Conservation (phyloP, 495 filamentous ascomycete species). For the Collariella sp. region DNA sequence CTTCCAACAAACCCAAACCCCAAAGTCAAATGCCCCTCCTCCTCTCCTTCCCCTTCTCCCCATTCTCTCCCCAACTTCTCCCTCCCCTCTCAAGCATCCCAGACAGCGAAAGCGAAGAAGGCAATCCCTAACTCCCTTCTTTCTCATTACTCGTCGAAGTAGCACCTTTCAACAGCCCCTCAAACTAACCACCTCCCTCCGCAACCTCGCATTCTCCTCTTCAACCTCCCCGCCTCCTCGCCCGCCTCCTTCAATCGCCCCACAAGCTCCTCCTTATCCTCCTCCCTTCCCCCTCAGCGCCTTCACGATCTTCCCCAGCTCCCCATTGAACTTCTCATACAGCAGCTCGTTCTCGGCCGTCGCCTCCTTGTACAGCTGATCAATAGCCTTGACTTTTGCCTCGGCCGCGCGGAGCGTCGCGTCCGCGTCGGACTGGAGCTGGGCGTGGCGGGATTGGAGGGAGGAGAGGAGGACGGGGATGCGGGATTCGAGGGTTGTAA, state of each 20-base stretch:
- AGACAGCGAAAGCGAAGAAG: neutral
- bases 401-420: constrained; percentile 62
- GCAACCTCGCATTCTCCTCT: constrained; percentile 65
- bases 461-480: constrained; percentile 53
- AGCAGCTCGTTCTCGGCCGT: constrained; percentile 91
- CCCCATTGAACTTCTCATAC: constrained; percentile 86
- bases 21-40: neutral
- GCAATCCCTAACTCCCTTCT: constrained; percentile 6
- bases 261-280: constrained; percentile 64
- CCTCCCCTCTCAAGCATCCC: constrained; percentile 1
- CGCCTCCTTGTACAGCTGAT: constrained; percentile 80
- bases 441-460: constrained; percentile 51
- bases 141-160: neutral
- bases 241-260: constrained; percentile 54
- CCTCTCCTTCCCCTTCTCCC: neutral
- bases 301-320: constrained; percentile 73
- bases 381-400: constrained; percentile 69
- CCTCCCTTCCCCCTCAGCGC: constrained; percentile 60
- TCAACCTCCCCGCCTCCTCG: constrained; percentile 61
- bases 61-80: neutral
- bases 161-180: constrained; percentile 37
- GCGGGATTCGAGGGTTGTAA: constrained; percentile 61
- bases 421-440: constrained; percentile 59
- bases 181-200: constrained; percentile 45
- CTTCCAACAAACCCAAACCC: neutral